These are phyloP conservation scores for Vaccinium myrtillus DNA, from an alignment of 148 eudicot species.

Conservation along the genomic window DNA sequence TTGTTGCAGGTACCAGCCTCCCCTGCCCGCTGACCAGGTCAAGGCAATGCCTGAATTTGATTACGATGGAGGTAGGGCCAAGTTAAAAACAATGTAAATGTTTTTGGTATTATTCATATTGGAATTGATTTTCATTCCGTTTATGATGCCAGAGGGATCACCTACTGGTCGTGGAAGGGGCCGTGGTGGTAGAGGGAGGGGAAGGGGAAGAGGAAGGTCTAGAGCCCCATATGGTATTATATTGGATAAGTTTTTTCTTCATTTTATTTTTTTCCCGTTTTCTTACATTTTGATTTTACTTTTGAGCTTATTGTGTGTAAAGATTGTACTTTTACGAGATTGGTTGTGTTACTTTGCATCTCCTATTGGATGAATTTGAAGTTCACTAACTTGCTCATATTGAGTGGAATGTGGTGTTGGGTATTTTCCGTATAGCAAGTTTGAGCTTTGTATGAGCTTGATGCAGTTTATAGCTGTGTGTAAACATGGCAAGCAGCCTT, in stretches of 20 bases:
- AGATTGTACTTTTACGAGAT: neutral
- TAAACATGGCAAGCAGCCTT: neutral
- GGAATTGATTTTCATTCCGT: constrained; percentile 18
- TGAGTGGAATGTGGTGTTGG: neutral
- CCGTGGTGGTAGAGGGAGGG: constrained; percentile 92
- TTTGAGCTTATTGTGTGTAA: neutral
- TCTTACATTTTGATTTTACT: neutral
- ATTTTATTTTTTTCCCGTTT: neutral
- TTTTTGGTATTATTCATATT: neutral
- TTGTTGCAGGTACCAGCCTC: constrained; percentile 82
- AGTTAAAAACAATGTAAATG: neutral
- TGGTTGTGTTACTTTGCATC: neutral
- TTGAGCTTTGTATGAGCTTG: neutral
- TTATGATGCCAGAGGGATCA: constrained; percentile 62
- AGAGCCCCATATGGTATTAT: constrained; percentile 48
- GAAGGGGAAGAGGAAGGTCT: constrained; percentile 87
- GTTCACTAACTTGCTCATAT: neutral
- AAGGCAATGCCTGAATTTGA: constrained; percentile 61
- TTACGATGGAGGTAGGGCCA: constrained; percentile 67
- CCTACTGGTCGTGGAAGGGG: constrained; percentile 84
- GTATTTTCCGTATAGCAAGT: neutral
- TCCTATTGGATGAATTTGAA: neutral
- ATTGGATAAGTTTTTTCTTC: constrained; percentile 19
- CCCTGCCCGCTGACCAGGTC: constrained; percentile 93
- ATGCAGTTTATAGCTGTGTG: neutral